Evolutionary conservation across 306 rosid species (phyloP).

Genomic region (Castanopsis chinensis): DNA sequence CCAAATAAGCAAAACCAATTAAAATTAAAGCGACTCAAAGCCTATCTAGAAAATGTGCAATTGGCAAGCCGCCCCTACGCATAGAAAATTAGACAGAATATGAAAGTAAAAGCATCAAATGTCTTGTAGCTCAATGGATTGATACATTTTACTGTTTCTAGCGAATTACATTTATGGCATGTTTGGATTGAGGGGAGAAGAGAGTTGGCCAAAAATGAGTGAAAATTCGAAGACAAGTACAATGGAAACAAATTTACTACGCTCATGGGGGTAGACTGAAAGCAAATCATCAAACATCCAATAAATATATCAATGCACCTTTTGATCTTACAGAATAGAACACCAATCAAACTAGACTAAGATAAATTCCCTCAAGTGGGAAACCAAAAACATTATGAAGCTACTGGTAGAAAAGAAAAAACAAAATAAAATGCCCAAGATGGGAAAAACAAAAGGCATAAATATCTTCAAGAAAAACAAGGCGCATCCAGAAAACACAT

Average conservation of each 20-base stretch:
- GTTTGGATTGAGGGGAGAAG: too few relatives aligned
- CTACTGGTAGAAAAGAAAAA: slow-evolving; percentile 2
- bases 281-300: not conserved
- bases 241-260: not conserved
- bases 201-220: too few relatives aligned
- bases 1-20: too few relatives aligned
- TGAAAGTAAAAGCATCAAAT: too few relatives aligned
- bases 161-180: too few relatives aligned
- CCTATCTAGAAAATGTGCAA: too few relatives aligned
- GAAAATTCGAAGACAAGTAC: too few relatives aligned
- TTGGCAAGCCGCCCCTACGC: too few relatives aligned
- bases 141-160: too few relatives aligned
- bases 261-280: not conserved
- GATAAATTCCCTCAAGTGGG: not conserved
- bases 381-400: not conserved
- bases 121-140: too few relatives aligned
- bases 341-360: not conserved
- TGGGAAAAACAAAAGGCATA: slow-evolving; percentile 35
- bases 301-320: not conserved
- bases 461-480: slow-evolving; percentile 46
- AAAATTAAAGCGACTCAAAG: not conserved
- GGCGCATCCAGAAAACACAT: slow-evolving; percentile 55
- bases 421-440: slow-evolving; percentile 39
- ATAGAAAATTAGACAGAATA: too few relatives aligned
- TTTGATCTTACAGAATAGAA: not conserved